phyloP scores from a whole-genome alignment of 768 basidiomycete genomes.

The Auriscalpium microsporum region DNA sequence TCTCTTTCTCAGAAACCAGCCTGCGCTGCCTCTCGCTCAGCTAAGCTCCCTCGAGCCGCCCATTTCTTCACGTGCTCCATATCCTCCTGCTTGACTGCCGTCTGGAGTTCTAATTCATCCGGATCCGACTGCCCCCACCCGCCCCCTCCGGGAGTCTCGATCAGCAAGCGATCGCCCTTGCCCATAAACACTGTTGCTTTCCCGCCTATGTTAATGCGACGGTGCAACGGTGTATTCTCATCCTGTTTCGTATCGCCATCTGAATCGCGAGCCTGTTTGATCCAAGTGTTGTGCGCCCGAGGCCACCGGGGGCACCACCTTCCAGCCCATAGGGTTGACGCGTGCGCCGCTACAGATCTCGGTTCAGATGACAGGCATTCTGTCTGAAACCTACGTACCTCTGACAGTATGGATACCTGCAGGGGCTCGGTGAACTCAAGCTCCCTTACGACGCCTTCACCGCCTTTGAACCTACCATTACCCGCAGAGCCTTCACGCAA shows the following conservation, averaged over 20 bases:
- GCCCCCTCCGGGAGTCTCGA: slow-evolving; percentile 89
- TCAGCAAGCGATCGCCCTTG: slow-evolving; percentile 69
- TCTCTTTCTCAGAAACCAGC: slow-evolving; percentile 34
- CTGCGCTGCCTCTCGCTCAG: slow-evolving; percentile 52
- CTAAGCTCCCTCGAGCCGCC: slow-evolving; percentile 67
- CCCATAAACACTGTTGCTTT: slow-evolving; percentile 86
- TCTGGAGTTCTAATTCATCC: slow-evolving; percentile 1
- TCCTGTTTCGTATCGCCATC: slow-evolving; percentile 51
- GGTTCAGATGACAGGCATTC: background rate
- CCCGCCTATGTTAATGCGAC: slow-evolving; percentile 81
- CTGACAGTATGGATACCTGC: slow-evolving; percentile 83
- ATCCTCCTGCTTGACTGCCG: slow-evolving; percentile 19
- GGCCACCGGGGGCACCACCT: slow-evolving; percentile 61
- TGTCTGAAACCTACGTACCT: slow-evolving; percentile 37
- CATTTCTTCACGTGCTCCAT: slow-evolving; percentile 36
- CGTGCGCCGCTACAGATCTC: slow-evolving; percentile 55
- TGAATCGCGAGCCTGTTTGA: slow-evolving; percentile 54
- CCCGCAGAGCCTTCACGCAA: slow-evolving; percentile 65
- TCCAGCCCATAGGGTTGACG: slow-evolving; percentile 81
- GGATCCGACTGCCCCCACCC: slow-evolving; percentile 55
- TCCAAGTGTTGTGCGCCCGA: slow-evolving; percentile 82
- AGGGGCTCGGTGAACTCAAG: slow-evolving; percentile 75
- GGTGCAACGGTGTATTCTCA: slow-evolving; percentile 23
- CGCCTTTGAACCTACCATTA: slow-evolving; percentile 63
- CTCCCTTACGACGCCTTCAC: slow-evolving; percentile 78